Conservation (phyloP, 2,329 filamentous ascomycete genomes). For the Microcera coccophila region DNA sequence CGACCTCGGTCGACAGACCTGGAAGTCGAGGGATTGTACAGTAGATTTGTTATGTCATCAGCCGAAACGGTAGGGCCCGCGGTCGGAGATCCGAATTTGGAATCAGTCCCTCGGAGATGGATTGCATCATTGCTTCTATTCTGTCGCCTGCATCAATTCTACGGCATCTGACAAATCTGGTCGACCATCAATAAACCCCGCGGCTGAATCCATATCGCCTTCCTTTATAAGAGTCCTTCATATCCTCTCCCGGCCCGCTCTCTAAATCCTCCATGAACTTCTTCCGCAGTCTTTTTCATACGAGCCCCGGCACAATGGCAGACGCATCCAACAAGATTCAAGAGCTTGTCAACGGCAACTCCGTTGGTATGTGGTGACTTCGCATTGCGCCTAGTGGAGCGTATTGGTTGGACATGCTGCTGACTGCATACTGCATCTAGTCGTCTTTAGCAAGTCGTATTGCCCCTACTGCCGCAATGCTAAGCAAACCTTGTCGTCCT, state of each 20-base stretch:
- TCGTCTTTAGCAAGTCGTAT: conserved; percentile 95
- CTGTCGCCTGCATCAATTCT: background rate
- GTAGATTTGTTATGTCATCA: too few relatives aligned
- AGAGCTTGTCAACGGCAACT: conserved; percentile 81
- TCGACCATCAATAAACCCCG: too few relatives aligned
- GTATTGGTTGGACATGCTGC: background rate
- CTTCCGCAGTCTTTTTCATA: conserved; percentile 66
- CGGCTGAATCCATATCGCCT: conserved; percentile 4
- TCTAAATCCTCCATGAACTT: conserved; percentile 53
- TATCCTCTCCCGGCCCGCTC: conserved; percentile 14
- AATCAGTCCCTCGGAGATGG: background rate
- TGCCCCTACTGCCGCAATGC: conserved; percentile 86
- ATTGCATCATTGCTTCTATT: conserved; percentile 1
- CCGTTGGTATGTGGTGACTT: conserved; percentile 61
- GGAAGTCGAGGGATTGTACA: too few relatives aligned
- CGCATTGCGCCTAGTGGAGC: conserved; percentile 2
- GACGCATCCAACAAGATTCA: conserved; percentile 80
- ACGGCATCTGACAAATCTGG: background rate
- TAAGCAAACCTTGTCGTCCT: conserved; percentile 68
- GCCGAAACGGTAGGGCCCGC: too few relatives aligned
- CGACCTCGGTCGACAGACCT: too few relatives aligned
- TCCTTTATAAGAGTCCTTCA: background rate
- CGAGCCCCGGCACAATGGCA: conserved; percentile 68
- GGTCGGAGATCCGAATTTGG: background rate
- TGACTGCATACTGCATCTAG: conserved; percentile 37